Conservation (phyloP, 495 filamentous ascomycete species). For the Penicillium waksmanii region DNA sequence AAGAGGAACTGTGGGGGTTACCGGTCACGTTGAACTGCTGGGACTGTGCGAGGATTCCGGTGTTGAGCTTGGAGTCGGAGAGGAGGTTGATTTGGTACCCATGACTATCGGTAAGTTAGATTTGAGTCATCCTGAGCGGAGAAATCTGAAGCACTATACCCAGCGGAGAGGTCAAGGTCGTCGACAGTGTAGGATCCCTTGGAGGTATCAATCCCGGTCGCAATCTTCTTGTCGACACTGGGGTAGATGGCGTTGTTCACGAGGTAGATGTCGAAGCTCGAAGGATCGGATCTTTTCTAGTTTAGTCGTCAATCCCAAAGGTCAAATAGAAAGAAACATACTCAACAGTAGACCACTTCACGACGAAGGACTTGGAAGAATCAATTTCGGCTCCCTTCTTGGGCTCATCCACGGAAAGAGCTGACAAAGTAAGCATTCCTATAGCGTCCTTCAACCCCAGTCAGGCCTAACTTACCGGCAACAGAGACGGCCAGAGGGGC, state of each 20-base stretch:
- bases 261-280: slow-evolving; percentile 40
- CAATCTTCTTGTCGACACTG: slow-evolving; percentile 49
- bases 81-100: slow-evolving; percentile 48
- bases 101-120: slow-evolving; percentile 22
- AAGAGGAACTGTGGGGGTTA: slow-evolving; percentile 20
- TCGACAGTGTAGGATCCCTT: slow-evolving; percentile 39
- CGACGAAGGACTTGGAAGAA: slow-evolving; percentile 31
- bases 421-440: slow-evolving; percentile 20
- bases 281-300: slow-evolving; percentile 35
- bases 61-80: slow-evolving; percentile 33
- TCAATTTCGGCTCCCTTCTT: slow-evolving; percentile 34
- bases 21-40: slow-evolving; percentile 42
- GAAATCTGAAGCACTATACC: slow-evolving; percentile 25
- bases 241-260: slow-evolving; percentile 47
- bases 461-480: slow-evolving; percentile 19
- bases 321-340: slow-evolving; percentile 19
- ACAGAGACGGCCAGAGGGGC: slow-evolving; percentile 32
- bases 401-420: slow-evolving; percentile 39
- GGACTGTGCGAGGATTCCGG: slow-evolving; percentile 47
- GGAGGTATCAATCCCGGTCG: slow-evolving; percentile 39
- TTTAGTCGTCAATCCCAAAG: slow-evolving; percentile 8
- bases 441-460: not conserved
- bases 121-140: not conserved
- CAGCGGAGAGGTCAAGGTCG: slow-evolving; percentile 25
- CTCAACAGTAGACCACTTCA: slow-evolving; percentile 45